A percentile compares a stretch with the other conserved stretches of the same genome.
Conservation (phyloP, 306 rosid genomes). For the Prunus dulcis region DNA sequence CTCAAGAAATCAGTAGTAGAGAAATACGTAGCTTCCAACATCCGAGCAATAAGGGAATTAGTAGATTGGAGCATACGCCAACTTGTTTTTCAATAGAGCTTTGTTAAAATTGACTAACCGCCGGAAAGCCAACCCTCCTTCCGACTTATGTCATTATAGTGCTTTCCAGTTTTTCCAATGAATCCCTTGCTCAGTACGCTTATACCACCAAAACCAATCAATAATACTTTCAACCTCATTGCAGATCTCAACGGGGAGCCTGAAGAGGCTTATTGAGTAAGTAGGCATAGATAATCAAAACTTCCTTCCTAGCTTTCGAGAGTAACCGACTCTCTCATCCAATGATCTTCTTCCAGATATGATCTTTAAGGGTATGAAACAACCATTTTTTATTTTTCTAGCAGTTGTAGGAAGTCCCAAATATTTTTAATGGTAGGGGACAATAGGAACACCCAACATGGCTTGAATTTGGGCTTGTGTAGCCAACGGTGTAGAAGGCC, state of each 20-base stretch:
- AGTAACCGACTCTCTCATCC: neutral
- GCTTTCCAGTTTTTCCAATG: neutral
- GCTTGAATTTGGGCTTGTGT: neutral
- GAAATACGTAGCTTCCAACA: neutral
- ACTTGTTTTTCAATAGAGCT: neutral
- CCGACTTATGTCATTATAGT: too few relatives aligned
- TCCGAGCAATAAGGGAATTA: neutral
- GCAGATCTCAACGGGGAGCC: neutral
- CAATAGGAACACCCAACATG: neutral
- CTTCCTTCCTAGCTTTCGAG: neutral
- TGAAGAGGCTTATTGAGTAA: neutral
- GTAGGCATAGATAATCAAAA: neutral
- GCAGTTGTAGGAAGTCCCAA: neutral
- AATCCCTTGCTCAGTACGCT: neutral
- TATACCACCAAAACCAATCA: neutral
- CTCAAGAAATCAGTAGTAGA: neutral
- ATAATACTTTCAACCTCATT: too few relatives aligned
- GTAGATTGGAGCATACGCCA: neutral
- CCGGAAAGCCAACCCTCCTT: neutral
- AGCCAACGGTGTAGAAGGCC: too few relatives aligned
- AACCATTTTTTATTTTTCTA: too few relatives aligned
- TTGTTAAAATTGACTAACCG: too few relatives aligned
- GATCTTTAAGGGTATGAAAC: too few relatives aligned
- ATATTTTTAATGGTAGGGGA: too few relatives aligned
- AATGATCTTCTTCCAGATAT: neutral